Base-by-base conservation (phyloP, 768 basidiomycete species). In the Punctularia strigosozonata region DNA sequence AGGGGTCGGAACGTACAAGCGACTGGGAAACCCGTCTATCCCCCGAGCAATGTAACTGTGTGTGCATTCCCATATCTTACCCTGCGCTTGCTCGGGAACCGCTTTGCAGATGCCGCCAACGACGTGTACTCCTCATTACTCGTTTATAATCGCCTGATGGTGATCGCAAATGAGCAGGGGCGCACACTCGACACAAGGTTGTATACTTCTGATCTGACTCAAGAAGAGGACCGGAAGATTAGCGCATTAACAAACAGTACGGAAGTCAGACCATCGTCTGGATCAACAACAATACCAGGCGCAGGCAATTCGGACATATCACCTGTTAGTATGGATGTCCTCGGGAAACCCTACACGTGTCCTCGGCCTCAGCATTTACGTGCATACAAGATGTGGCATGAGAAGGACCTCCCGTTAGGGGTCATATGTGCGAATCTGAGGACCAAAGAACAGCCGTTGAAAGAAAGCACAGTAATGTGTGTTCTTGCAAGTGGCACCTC, bases 381-480 rank as follows among this genome's bases (percentile, higher is more conserved):
- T 10, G 68, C 70, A 20, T 71, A 72, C 47, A 57, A 55, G 6
- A 44, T 71, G 8, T 72, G 69, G 69, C 61, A 62, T 38, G 17
- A 55, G 24, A 50, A 50, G 35, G 46, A 50, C 36, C 54, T 56
- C 52, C 42, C 59, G 0, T 56, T 71, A 7, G 45, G 51, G 13
- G 54, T 57, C 25, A 69, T 71, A 43, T 65, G 69, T 32, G 55
- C 57, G 22, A 41, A 41, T 19, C 54, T 71, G 36, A 50, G 62
- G 37, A 57, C 46, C 12, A 44, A 47, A 37, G 47, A 57, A 20
- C 60, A 66, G 38, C 70, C 69, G 14, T 56, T 72, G 30, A 62
- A 62, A 32, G 57, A 62, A 38, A 58, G 63, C 33, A 68, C 69
- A 2, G 69, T 71, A 30, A 70, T 72, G 66, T 71, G 35, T 46